Conservation (phyloP, 768 basidiomycete genomes). For the Lanmaoa rubissima region DNA sequence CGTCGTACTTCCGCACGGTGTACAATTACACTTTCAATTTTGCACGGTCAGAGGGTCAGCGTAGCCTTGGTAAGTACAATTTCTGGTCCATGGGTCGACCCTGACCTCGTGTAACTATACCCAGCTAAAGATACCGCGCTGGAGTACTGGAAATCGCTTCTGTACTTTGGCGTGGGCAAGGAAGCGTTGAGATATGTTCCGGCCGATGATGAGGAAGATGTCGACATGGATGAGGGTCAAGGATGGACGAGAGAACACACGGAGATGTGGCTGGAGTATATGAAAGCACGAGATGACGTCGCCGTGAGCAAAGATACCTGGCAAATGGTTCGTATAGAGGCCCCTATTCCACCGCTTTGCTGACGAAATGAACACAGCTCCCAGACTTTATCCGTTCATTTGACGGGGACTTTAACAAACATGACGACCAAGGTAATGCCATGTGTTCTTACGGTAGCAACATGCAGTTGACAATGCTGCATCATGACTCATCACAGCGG, state of each 20-base stretch:
- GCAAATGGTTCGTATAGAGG: constrained; percentile 62
- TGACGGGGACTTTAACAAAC: constrained; percentile 67
- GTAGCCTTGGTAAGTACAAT: constrained; percentile 63
- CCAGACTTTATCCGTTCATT: constrained; percentile 75
- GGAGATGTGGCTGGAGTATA: constrained; percentile 78
- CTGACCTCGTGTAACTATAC: neutral
- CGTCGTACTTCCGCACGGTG: constrained; percentile 70
- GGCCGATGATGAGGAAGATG: constrained; percentile 45
- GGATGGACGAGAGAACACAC: constrained; percentile 67
- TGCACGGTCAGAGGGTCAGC: constrained; percentile 69
- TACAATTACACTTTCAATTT: constrained; percentile 83
- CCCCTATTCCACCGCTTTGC: neutral
- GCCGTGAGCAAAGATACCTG: constrained; percentile 89
- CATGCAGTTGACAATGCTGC: constrained; percentile 1
- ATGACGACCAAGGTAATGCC: constrained; percentile 68
- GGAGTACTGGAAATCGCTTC: constrained; percentile 75
- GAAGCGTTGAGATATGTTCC: constrained; percentile 55
- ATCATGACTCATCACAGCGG: constrained; percentile 44
- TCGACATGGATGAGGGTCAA: constrained; percentile 39
- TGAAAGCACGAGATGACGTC: constrained; percentile 59
- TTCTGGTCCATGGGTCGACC: neutral
- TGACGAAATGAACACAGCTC: constrained; percentile 48
- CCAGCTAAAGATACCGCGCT: constrained; percentile 68
- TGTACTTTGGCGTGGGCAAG: constrained; percentile 67
- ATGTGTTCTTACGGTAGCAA: constrained; percentile 11